Base-by-base conservation (phyloP, 306 rosid species). In the Castanospermum australe region DNA sequence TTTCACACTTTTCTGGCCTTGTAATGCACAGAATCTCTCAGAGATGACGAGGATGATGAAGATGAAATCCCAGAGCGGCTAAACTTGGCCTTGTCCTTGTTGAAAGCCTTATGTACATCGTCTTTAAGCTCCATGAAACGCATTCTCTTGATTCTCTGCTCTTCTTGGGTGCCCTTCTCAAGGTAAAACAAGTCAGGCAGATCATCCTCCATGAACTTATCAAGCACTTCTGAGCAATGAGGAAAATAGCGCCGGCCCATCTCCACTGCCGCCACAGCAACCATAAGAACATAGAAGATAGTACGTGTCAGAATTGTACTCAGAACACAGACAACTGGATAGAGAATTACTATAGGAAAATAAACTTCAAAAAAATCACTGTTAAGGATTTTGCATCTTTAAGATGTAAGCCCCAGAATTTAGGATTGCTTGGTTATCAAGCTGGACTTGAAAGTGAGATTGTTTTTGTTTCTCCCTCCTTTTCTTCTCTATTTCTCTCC, bases 161-260 rank as follows among this genome's bases (percentile, higher is more conserved):
- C 99, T 57, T 91, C 97, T 0, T 62, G 78, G 8, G 91, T 88
- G 4, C 98, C 99, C 78, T 86, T 89, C 48, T 91, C 96, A 0
- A 96, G 94, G 79, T 82, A 90, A 35, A 90, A 90, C 68, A 81
- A 41, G 42, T 96, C 98, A 0, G 93, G 93, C 71, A 91, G 79
- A 59, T 93, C 96, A 36, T 92, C 91, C 8, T 90, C 94, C 84
- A 93, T 82, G 86, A 93, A 91, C 83, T 88, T 91, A 48, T 96
- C 98, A 2, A 93, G 89, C 77, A 93, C 97, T 71, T 92, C 97
- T 4, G 99, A 96, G 94, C 99, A 96, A 71, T 88, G 90, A 9
- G 98, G 97, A 78, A 96, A 96, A 82, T 69, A 96, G 0, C 92
- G 96, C 20, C 93, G 87, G n/a, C 99, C 99, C 80, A 67, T 87